A percentile compares a stretch with the other conserved stretches of the same genome.
Conservation (phyloP, 805 yeast genomes). For the Brettanomyces nanus region DNA sequence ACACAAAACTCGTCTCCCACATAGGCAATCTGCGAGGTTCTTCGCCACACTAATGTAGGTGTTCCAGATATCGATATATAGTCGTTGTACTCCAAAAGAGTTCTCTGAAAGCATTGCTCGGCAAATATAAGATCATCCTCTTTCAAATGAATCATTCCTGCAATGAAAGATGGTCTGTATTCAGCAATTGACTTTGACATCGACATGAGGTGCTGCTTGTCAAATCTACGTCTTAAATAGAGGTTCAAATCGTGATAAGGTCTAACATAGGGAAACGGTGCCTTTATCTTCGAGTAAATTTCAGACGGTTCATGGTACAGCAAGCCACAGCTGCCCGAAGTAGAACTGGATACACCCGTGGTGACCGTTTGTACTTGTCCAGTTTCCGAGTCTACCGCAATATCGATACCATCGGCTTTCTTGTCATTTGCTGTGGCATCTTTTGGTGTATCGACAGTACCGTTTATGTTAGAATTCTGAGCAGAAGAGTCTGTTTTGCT, state of each 20-base stretch:
- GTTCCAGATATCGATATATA: constrained; percentile 82
- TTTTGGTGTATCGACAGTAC: not conserved
- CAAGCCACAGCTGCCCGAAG: constrained; percentile 29
- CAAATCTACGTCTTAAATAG: constrained; percentile 66
- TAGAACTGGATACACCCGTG: not conserved
- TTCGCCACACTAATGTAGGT: constrained; percentile 91
- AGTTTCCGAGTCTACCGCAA: not conserved
- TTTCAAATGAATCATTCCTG: constrained; percentile 79
- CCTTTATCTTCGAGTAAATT: constrained; percentile 64
- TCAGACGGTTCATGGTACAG: constrained; percentile 61
- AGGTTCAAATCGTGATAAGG: constrained; percentile 79
- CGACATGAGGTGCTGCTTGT: constrained; percentile 51
- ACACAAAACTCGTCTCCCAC: constrained; percentile 92
- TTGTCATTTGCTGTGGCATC: not conserved
- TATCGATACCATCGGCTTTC: too few species aligned
- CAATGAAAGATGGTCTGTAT: constrained; percentile 87
- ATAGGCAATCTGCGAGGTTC: constrained; percentile 92
- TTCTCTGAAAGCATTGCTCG: constrained; percentile 94
- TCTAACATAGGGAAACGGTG: constrained; percentile 83
- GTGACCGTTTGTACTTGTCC: too few species aligned
- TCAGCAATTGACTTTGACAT: constrained; percentile 87
- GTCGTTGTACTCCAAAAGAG: constrained; percentile 80
- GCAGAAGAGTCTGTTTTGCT: not conserved
- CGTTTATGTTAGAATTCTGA: not conserved
- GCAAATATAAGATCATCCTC: constrained; percentile 89